phyloP scores from a whole-genome alignment of 257 asterid genomes.

The Cordia subcordata region DNA sequence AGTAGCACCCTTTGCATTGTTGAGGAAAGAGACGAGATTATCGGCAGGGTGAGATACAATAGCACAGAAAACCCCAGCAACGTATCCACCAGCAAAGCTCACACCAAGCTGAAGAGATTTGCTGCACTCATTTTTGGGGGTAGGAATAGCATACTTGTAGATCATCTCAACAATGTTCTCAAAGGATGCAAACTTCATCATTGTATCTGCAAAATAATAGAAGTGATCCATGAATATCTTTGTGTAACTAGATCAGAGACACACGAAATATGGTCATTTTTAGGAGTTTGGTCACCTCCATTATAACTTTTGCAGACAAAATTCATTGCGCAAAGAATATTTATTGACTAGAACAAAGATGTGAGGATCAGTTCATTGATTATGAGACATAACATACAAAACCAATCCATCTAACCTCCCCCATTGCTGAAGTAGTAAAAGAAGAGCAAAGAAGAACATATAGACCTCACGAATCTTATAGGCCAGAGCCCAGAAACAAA shows the following conservation, averaged over 20 bases:
- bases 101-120: conserved; percentile 75
- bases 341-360: too few relatives aligned
- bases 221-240: neutral
- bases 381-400: too few relatives aligned
- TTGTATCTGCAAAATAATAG: conserved; percentile 52
- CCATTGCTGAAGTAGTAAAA: too few relatives aligned
- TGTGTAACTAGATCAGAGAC: neutral
- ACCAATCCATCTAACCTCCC: too few relatives aligned
- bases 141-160: conserved; percentile 73
- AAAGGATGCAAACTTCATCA: conserved; percentile 92
- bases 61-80: conserved; percentile 87
- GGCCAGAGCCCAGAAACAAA: too few relatives aligned
- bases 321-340: too few relatives aligned
- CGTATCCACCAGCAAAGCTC: conserved; percentile 85
- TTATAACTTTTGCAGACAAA: too few relatives aligned
- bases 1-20: conserved; percentile 89
- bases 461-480: too few relatives aligned
- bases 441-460: too few relatives aligned
- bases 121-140: conserved; percentile 74
- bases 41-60: conserved; percentile 88
- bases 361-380: too few relatives aligned
- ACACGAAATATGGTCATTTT: neutral
- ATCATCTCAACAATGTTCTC: conserved; percentile 72
- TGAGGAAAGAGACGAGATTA: conserved; percentile 87
- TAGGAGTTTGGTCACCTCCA: too few relatives aligned